Evolutionary conservation across 257 asterid species (phyloP).

Genomic region (Rehmannia glutinosa): DNA sequence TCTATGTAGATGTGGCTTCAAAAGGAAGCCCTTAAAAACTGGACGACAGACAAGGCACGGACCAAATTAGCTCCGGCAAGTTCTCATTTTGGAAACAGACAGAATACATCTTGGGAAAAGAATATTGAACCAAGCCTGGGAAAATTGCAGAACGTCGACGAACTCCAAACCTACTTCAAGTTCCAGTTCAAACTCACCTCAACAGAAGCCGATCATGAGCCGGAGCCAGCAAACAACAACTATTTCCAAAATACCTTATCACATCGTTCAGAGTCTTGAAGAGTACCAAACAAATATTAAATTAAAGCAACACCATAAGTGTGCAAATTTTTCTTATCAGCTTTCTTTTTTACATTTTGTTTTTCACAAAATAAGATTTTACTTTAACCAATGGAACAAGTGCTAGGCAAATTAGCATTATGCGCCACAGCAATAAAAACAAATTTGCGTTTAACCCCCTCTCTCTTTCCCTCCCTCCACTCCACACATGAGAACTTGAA

Average conservation of each 20-base stretch:
- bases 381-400: not conserved
- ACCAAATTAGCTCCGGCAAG: not conserved
- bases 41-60: not conserved
- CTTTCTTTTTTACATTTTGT: not conserved
- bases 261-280: conserved; percentile 73
- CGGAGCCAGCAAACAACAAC: conserved; percentile 59
- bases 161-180: not conserved
- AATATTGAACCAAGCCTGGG: not conserved
- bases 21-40: not conserved
- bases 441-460: not conserved
- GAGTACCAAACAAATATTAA: conserved; percentile 2
- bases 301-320: not conserved
- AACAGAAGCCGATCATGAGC: conserved; percentile 59
- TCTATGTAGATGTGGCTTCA: not conserved
- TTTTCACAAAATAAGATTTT: not conserved
- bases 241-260: conserved; percentile 45
- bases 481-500: not conserved
- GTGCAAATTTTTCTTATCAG: not conserved
- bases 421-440: not conserved
- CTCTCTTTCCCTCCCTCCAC: not conserved
- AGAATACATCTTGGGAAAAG: not conserved
- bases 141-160: not conserved
- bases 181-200: conserved; percentile 45
- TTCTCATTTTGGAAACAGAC: not conserved
- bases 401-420: not conserved